Conservation (phyloP, 352 stramenopile species). For the Phytophthora quininea region DNA sequence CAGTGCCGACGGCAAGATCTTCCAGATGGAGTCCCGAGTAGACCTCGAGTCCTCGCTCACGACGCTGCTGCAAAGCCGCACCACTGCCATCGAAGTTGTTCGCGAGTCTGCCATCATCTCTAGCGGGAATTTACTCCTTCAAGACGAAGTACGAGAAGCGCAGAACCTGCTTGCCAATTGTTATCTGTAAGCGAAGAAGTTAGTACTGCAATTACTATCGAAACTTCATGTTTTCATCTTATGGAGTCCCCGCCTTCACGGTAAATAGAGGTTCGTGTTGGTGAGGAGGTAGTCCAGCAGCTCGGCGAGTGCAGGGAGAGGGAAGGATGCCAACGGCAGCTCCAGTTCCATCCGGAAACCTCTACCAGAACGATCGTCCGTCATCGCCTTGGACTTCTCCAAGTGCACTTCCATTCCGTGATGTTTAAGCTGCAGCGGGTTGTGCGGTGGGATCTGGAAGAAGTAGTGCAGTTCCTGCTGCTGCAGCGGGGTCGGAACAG, state of each 20-base stretch:
- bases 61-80: conserved; percentile 38
- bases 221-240: neutral
- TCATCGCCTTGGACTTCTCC: conserved; percentile 19
- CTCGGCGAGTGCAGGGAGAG: conserved; percentile 30
- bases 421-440: conserved; percentile 34
- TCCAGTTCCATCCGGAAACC: conserved; percentile 34
- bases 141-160: conserved; percentile 38
- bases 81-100: conserved; percentile 39
- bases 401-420: conserved; percentile 22
- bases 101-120: conserved; percentile 41
- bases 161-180: conserved; percentile 47
- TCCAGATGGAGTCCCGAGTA: conserved; percentile 52
- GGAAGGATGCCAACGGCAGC: conserved; percentile 22
- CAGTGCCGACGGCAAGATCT: conserved; percentile 39
- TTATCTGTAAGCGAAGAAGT: conserved; percentile 24
- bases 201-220: too few relatives aligned
- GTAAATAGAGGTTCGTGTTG: conserved; percentile 29
- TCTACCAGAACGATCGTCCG: conserved; percentile 19
- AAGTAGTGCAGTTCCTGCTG: conserved; percentile 38
- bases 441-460: conserved; percentile 41
- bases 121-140: conserved; percentile 37
- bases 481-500: conserved; percentile 17
- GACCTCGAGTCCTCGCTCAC: conserved; percentile 48
- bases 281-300: conserved; percentile 35
- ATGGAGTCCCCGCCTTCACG: neutral